Evolutionary conservation across 768 basidiomycete genomes (phyloP), one percentile per base, ranked within the genome.

Genomic region (Russula foetens): DNA sequence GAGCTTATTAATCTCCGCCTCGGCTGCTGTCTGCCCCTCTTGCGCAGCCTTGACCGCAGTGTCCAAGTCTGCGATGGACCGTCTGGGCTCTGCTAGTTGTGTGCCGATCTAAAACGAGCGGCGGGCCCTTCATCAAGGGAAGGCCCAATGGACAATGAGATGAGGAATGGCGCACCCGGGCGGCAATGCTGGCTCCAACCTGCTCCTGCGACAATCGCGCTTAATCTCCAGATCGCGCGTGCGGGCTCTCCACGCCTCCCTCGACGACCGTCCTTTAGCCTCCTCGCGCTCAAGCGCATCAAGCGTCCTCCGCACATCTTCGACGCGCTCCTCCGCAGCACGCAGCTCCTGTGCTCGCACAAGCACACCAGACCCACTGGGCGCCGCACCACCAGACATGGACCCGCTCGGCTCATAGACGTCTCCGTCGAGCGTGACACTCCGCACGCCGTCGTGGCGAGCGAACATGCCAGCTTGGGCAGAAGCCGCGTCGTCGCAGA

Each of bases 401-500:
- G 90, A 94, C 7, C 96, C 96, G 8, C 89, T 88, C 2, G 97
- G 96, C 63, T 99, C 97, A 71, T 99, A 98, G 12, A 97, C 84
- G 68, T 98, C 97, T 2, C 97, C 97, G 2, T 92, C 87, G 23
- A 97, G 77, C 7, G 97, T 99, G 49, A 98, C 94, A 11, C 91
- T 94, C 53, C 85, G 85, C 51, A 90, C 84, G 11, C 83, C 77
- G 15, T 88, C 79, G 11, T 83, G 76, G 21, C 69, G 74, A 57
- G 84, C 77, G 76, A 98, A 98, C 0, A 97, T 97, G 45, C 96
- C 90, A 0, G 75, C 73, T 69, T 92, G 92, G 1, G 97, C 97
- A 0, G 93, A 79, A 21, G 86, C 85, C 3, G 93, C 82, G 66
- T 96, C 92, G 50, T 86, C 84, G 70, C 95, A 98, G 70, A 99